Evolutionary conservation across 1,284 basidiomycete genomes (phyloP), one percentile per base, ranked within the genome.

Genomic region (Cerioporus squamosus): DNA sequence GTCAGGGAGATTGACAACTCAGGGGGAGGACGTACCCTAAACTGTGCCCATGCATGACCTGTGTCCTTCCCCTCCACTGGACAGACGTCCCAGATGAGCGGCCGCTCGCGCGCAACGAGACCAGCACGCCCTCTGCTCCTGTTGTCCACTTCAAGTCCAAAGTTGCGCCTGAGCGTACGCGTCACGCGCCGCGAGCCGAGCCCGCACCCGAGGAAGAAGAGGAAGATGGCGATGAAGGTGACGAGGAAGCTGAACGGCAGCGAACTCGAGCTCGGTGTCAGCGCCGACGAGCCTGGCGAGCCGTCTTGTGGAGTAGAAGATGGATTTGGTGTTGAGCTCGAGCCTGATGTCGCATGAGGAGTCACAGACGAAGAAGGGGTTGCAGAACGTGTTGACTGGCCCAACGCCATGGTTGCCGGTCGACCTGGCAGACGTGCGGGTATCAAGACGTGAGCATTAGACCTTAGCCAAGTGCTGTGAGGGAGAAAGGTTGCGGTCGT

Each of bases 201-300:
- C 10, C 83, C 83, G 59, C 84, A 86, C 6, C 76, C 81, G 22
- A 85, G 73, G 60, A 86, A 85, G 56, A 86, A 72, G 51, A 86
- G 72, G 43, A 87, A 77, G 53, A 87, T 76, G 8, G 81, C 78
- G 67, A 85, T 73, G 66, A 87, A 85, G 33, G 84, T 81, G 69
- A 87, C 79, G 61, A 87, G 78, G 67, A 87, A 87, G 42, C 84
- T 85, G 63, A 87, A 87, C 15, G 68, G 70, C 22, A 72, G 66
- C 9, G 69, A 69, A 14, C 33, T 36, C 2, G 66, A 70, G 51
- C 42, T 62, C 20, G 63, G 63, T 5, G 9, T 40, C 31, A 24
- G 8, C 10, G 39, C 15, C 18, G 23, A 24, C 5, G 20, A n/a
- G 22, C 12, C 26, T 5, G 44, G 24, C 23, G 24, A 17, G 17